phyloP scores from a whole-genome alignment of 2,329 filamentous ascomycete species.

The Beauveria pseudobassiana region DNA sequence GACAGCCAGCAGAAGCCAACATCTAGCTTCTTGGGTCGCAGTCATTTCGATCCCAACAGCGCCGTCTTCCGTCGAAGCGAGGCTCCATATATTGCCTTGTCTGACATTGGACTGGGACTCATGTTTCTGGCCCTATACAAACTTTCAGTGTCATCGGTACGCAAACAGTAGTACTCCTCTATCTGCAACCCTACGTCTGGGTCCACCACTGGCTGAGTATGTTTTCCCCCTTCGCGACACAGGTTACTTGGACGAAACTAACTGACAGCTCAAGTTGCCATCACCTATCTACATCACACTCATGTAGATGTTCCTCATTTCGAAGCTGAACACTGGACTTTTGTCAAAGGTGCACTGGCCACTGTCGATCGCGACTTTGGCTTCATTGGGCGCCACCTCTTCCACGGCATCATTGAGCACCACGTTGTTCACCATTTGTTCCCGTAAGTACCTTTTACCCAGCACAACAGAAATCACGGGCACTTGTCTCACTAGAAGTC shows the following conservation, averaged over 20 bases:
- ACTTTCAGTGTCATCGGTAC: slow-evolving; percentile 45
- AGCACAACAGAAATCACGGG: neutral
- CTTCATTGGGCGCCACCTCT: slow-evolving; percentile 56
- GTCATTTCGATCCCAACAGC: slow-evolving; percentile 55
- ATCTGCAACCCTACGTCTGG: slow-evolving; percentile 60
- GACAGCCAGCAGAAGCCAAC: slow-evolving; percentile 38
- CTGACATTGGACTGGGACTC: slow-evolving; percentile 51
- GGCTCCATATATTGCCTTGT: slow-evolving; percentile 46
- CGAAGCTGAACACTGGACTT: slow-evolving; percentile 52
- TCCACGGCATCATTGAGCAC: slow-evolving; percentile 59
- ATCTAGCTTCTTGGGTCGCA: slow-evolving; percentile 34
- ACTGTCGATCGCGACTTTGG: slow-evolving; percentile 60
- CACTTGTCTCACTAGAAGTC: neutral
- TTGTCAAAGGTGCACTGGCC: slow-evolving; percentile 52
- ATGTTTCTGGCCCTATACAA: slow-evolving; percentile 44
- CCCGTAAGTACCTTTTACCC: slow-evolving; percentile 30
- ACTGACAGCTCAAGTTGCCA: slow-evolving; percentile 45
- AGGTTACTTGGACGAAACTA: slow-evolving; percentile 8
- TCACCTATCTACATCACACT: slow-evolving; percentile 65
- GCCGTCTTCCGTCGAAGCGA: slow-evolving; percentile 54
- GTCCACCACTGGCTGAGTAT: slow-evolving; percentile 62
- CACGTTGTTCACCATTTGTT: slow-evolving; percentile 59
- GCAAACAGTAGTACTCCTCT: slow-evolving; percentile 50
- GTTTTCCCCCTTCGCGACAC: slow-evolving; percentile 17
- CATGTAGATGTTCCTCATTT: slow-evolving; percentile 45